Percentiles rank a stretch among this genome's conserved stretches.
Evolutionary conservation across 2,329 filamentous ascomycete species (phyloP).

Genomic region (Fonsecaea erecta): DNA sequence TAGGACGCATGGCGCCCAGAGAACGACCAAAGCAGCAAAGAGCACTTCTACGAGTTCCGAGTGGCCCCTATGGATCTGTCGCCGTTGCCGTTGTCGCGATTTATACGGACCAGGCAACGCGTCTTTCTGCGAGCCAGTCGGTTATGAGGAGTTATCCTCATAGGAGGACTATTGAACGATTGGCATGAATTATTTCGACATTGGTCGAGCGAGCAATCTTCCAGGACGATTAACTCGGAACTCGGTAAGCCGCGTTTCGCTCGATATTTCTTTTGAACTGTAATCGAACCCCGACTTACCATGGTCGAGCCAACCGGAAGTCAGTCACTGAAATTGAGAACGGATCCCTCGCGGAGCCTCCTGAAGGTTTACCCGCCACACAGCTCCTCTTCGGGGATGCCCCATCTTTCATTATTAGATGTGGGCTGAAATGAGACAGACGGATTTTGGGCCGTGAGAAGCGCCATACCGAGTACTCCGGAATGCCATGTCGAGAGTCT

Average conservation of each 20-base stretch:
- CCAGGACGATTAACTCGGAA: not conserved
- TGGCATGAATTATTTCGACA: not conserved
- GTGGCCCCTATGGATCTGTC: not conserved
- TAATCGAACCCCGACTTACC: not conserved
- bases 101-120: not conserved
- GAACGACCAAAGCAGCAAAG: not conserved
- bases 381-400: constrained; percentile 12
- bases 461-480: not conserved
- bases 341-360: not conserved
- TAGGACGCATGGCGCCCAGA: too few relatives aligned
- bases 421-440: constrained; percentile 7
- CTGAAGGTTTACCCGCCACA: constrained; percentile 8
- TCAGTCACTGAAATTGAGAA: not conserved
- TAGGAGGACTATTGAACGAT: not conserved
- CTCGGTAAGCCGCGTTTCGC: not conserved
- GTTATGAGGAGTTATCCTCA: not conserved
- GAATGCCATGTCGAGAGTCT: constrained; percentile 7
- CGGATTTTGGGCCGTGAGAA: not conserved
- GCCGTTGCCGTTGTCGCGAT: not conserved
- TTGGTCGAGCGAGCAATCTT: not conserved
- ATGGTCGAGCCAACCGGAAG: not conserved
- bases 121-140: not conserved
- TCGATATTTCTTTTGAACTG: not conserved
- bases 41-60: too few relatives aligned
- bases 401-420: constrained; percentile 8